A percentile compares a stretch with the other conserved stretches of the same genome.
These are phyloP conservation scores for Graphilbum sp. DNA, from an alignment of 2,329 filamentous ascomycete genomes.

Conservation along the genomic window DNA sequence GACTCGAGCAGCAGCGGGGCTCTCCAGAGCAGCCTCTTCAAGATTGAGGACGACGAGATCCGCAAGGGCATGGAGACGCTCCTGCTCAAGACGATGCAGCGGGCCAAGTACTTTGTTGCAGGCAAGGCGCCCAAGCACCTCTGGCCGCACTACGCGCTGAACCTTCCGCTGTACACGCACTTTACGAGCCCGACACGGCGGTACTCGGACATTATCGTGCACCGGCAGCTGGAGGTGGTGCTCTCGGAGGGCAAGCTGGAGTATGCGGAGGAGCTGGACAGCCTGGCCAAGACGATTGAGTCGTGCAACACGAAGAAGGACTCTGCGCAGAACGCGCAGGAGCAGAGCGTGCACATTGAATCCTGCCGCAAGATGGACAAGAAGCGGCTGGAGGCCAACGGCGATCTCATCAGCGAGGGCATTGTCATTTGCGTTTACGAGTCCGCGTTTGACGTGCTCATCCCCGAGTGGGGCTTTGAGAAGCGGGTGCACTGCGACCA, in stretches of 20 bases:
- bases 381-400: conserved; percentile 69
- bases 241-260: conserved; percentile 70
- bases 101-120: conserved; percentile 86
- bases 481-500: conserved; percentile 99
- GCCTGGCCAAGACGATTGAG: conserved; percentile 79
- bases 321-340: conserved; percentile 89
- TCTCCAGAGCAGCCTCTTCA: conserved; percentile 89
- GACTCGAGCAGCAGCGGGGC: conserved; percentile 80
- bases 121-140: conserved; percentile 63
- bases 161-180: conserved; percentile 88
- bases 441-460: conserved; percentile 94
- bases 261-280: conserved; percentile 79
- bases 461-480: conserved; percentile 96
- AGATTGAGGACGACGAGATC: conserved; percentile 72
- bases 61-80: conserved; percentile 98
- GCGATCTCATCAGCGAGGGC: conserved; percentile 86
- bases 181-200: conserved; percentile 91
- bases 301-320: conserved; percentile 99
- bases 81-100: conserved; percentile 85
- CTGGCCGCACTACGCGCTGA: conserved; percentile 79
- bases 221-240: conserved; percentile 80
- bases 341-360: conserved; percentile 97
- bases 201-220: conserved; percentile 88
- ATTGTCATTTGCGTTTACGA: conserved; percentile 97
- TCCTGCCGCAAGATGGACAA: conserved; percentile 93